Percentiles rank a stretch among this genome's conserved stretches.
Evolutionary conservation across 164 flowering plant species (phyloP).

Genomic region (Chloranthus sessilifolius): DNA sequence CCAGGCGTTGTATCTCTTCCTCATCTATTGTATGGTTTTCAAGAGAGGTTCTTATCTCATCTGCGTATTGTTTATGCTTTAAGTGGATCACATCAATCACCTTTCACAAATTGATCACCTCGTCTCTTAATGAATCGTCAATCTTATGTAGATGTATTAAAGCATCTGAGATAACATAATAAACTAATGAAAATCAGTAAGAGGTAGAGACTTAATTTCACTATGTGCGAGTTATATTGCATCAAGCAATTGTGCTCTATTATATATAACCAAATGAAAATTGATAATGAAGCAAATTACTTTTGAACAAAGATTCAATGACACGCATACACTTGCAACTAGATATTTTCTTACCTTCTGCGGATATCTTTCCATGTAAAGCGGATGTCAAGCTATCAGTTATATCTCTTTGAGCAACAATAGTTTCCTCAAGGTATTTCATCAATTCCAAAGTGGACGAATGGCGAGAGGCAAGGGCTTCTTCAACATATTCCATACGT

Average conservation of each 20-base stretch:
- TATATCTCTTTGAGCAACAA: conserved; percentile 49
- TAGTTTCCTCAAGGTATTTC: conserved; percentile 50
- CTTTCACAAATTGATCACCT: conserved; percentile 45
- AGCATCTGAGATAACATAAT: conserved; percentile 45
- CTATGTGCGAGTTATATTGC: too few species aligned
- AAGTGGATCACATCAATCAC: conserved; percentile 54
- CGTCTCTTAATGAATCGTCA: conserved; percentile 65
- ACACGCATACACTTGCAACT: too few species aligned
- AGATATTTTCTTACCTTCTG: conserved; percentile 59
- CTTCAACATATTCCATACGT: conserved; percentile 39
- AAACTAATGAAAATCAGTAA: too few species aligned
- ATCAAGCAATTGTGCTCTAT: not conserved
- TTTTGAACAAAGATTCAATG: not conserved
- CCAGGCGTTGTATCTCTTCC: conserved; percentile 66
- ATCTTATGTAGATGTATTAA: conserved; percentile 45
- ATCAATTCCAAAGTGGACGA: conserved; percentile 54
- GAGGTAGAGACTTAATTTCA: too few species aligned
- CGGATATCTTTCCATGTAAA: conserved; percentile 43
- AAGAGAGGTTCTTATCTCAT: conserved; percentile 44
- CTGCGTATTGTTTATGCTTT: conserved; percentile 73
- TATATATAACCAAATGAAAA: not conserved
- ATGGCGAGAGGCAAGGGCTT: conserved; percentile 62
- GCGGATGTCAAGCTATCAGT: conserved; percentile 33
- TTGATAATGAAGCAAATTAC: not conserved
- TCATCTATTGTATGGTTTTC: conserved; percentile 45